These are phyloP conservation scores for Trichoderma parareesei DNA, from an alignment of 495 filamentous ascomycete species.

Conservation along the genomic window DNA sequence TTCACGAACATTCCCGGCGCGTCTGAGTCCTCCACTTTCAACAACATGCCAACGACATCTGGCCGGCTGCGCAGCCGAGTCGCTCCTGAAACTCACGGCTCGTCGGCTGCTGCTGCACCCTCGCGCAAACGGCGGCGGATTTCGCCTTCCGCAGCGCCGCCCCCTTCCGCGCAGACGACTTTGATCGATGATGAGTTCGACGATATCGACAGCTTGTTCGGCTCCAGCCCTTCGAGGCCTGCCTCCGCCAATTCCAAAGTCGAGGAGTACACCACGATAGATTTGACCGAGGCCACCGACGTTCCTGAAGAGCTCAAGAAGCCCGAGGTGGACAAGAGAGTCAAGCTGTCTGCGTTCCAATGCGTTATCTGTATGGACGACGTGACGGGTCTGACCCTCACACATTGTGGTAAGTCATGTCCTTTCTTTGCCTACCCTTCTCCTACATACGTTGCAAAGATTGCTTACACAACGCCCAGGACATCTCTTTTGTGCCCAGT, in stretches of 20 bases:
- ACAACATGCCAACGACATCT: slow-evolving; percentile 17
- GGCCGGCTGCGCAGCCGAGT: neutral
- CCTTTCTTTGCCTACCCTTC: neutral
- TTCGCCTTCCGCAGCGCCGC: neutral
- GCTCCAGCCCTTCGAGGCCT: slow-evolving; percentile 4
- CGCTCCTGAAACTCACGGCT: slow-evolving; percentile 14
- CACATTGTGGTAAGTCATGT: slow-evolving; percentile 66
- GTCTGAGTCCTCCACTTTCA: slow-evolving; percentile 5
- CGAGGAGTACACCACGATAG: slow-evolving; percentile 46
- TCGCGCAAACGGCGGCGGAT: neutral
- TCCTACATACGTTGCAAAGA: neutral
- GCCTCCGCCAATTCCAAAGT: slow-evolving; percentile 13
- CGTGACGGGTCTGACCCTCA: slow-evolving; percentile 63
- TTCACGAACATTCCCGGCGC: neutral
- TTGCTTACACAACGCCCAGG: slow-evolving; percentile 37
- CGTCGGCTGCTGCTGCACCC: neutral
- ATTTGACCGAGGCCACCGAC: slow-evolving; percentile 52
- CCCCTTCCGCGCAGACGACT: slow-evolving; percentile 16
- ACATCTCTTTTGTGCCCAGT: slow-evolving; percentile 79
- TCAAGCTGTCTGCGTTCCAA: slow-evolving; percentile 49
- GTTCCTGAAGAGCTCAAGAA: slow-evolving; percentile 40
- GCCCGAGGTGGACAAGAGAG: slow-evolving; percentile 40
- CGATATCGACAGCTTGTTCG: neutral
- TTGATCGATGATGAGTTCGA: slow-evolving; percentile 27
- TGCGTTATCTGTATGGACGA: slow-evolving; percentile 87